Percentiles rank a stretch among this genome's conserved stretches.
Evolutionary conservation across 2,329 filamentous ascomycete genomes (phyloP).

Genomic region (Colletotrichum echinochloae): DNA sequence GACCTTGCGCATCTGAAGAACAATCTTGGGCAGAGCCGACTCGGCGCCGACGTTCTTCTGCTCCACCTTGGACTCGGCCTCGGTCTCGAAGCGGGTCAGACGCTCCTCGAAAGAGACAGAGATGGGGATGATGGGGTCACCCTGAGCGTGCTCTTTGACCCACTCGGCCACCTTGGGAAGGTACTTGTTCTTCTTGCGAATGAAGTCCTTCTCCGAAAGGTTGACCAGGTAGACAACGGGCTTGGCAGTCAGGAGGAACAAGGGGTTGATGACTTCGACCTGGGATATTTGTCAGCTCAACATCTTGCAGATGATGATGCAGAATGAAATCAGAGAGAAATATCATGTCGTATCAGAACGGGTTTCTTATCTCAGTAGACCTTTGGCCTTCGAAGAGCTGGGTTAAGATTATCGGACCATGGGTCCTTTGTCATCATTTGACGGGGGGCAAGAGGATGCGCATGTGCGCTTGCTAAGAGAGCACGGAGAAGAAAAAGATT

Average conservation of each 20-base stretch:
- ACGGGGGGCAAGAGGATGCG: slow-evolving; percentile 52
- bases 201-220: slow-evolving; percentile 95
- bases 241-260: slow-evolving; percentile 95
- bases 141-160: slow-evolving; percentile 90
- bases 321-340: slow-evolving; percentile 38
- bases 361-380: slow-evolving; percentile 83
- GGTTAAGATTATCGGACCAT: slow-evolving; percentile 90
- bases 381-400: slow-evolving; percentile 99
- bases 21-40: slow-evolving; percentile 90
- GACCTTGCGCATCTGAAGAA: slow-evolving; percentile 91
- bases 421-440: slow-evolving; percentile 98
- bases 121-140: slow-evolving; percentile 92
- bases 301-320: slow-evolving; percentile 41
- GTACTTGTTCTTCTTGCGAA: slow-evolving; percentile 99
- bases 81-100: slow-evolving; percentile 81
- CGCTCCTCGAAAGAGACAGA: slow-evolving; percentile 95
- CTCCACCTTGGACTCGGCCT: slow-evolving; percentile 83
- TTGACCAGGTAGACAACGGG: slow-evolving; percentile 98
- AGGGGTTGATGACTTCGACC: slow-evolving; percentile 97
- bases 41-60: slow-evolving; percentile 89
- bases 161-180: slow-evolving; percentile 92
- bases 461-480: neutral
- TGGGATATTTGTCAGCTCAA: slow-evolving; percentile 57
- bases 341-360: slow-evolving; percentile 38
- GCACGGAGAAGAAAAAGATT: slow-evolving; percentile 39